A percentile compares a stretch with the other conserved stretches of the same genome.
These are phyloP conservation scores for Amanita fuliginea DNA, from an alignment of 768 basidiomycete genomes.

Conservation along the genomic window DNA sequence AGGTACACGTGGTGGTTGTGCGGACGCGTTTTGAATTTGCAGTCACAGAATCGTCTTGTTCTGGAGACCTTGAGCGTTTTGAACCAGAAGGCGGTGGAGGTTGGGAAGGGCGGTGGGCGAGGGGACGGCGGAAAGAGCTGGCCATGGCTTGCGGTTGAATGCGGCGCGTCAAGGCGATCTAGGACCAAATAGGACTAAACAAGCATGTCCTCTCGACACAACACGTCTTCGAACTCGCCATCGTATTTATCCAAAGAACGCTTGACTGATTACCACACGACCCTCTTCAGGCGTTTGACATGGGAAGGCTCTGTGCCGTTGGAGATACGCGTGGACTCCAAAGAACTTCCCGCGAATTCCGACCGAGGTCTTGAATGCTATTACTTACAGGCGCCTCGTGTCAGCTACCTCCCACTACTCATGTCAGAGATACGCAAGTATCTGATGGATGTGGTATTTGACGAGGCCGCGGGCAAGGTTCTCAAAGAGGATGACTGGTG, in stretches of 20 bases:
- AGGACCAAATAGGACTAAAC: background rate
- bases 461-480: slow-evolving; percentile 65
- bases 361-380: slow-evolving; percentile 86
- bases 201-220: slow-evolving; percentile 40
- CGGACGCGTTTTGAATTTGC: slow-evolving; percentile 32
- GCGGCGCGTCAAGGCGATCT: background rate
- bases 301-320: slow-evolving; percentile 91
- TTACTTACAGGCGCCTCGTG: slow-evolving; percentile 82
- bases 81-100: slow-evolving; percentile 17
- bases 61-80: slow-evolving; percentile 44
- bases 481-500: slow-evolving; percentile 92
- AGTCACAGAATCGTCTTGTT: slow-evolving; percentile 23
- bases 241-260: slow-evolving; percentile 23
- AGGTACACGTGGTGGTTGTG: slow-evolving; percentile 13
- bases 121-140: slow-evolving; percentile 34
- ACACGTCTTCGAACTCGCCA: slow-evolving; percentile 20
- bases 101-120: slow-evolving; percentile 26
- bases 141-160: slow-evolving; percentile 24
- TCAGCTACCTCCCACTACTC: slow-evolving; percentile 87
- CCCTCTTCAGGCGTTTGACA: slow-evolving; percentile 77
- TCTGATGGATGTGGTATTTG: slow-evolving; percentile 86
- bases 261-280: slow-evolving; percentile 45
- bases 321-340: slow-evolving; percentile 80
- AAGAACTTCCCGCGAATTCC: slow-evolving; percentile 83
- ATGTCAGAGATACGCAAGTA: slow-evolving; percentile 83